A percentile compares a stretch with the other conserved stretches of the same genome.
Conservation (phyloP, 495 filamentous ascomycete genomes). For the Daldinia loculata region DNA sequence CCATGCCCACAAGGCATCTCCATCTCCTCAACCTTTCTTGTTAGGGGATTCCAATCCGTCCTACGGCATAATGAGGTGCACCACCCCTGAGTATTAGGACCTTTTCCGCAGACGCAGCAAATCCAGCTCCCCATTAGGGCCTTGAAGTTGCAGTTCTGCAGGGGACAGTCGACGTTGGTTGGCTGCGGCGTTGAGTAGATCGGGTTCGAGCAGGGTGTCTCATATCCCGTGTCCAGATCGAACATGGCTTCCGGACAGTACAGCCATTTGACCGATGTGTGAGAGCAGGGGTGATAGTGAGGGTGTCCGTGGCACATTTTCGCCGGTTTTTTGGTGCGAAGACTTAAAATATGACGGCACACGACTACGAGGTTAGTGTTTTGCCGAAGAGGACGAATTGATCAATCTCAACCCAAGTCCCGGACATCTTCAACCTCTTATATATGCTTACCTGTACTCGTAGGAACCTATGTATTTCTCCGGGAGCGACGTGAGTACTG, state of each 20-base stretch:
- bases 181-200: slow-evolving; percentile 51
- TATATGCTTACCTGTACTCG: slow-evolving; percentile 28
- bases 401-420: slow-evolving; percentile 2
- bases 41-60: slow-evolving; percentile 50
- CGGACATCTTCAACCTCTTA: slow-evolving; percentile 34
- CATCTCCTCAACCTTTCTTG: slow-evolving; percentile 46
- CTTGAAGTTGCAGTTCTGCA: slow-evolving; percentile 54
- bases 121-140: slow-evolving; percentile 52
- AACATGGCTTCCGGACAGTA: slow-evolving; percentile 55
- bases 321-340: slow-evolving; percentile 12
- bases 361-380: slow-evolving; percentile 17
- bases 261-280: slow-evolving; percentile 55
- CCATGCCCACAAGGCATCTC: slow-evolving; percentile 53
- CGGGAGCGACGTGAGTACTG: slow-evolving; percentile 23
- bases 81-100: slow-evolving; percentile 54
- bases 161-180: slow-evolving; percentile 48
- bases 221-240: slow-evolving; percentile 52
- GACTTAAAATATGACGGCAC: slow-evolving; percentile 3
- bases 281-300: slow-evolving; percentile 53
- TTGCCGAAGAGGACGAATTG: slow-evolving; percentile 10
- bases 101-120: slow-evolving; percentile 53
- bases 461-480: slow-evolving; percentile 36
- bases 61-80: slow-evolving; percentile 43
- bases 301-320: slow-evolving; percentile 58
- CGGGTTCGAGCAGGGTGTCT: slow-evolving; percentile 52